Conservation (phyloP, 2,329 filamentous ascomycete species). For the Hypocreales sp. region DNA sequence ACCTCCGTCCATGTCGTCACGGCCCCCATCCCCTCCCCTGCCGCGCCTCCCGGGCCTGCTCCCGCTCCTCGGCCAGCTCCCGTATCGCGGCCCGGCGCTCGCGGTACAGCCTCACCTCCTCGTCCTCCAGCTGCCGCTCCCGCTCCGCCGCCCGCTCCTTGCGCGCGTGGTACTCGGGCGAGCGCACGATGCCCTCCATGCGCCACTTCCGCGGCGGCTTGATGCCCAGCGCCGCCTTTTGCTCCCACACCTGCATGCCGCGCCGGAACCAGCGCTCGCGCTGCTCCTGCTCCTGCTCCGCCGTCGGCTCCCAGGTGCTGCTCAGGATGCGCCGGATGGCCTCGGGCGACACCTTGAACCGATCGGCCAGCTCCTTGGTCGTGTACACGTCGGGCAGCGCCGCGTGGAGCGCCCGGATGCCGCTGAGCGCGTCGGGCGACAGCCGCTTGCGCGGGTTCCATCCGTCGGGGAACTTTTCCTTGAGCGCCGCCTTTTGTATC, state of each 20-base stretch:
- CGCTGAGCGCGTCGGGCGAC: conserved; percentile 83
- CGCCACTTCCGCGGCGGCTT: conserved; percentile 49
- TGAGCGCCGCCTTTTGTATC: conserved; percentile 57
- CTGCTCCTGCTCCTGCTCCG: conserved; percentile 40
- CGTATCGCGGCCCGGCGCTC: conserved; percentile 35
- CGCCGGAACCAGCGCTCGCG: conserved; percentile 46
- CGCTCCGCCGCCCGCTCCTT: conserved; percentile 11
- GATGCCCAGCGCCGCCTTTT: conserved; percentile 42
- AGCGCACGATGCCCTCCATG: conserved; percentile 31
- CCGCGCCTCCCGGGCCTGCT: no score
- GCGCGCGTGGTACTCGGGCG: conserved; percentile 24
- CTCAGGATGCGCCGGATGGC: conserved; percentile 75
- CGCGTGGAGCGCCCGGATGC: conserved; percentile 67
- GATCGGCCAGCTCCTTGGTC: conserved; percentile 53
- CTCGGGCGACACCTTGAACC: conserved; percentile 80
- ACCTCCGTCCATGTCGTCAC: no score
- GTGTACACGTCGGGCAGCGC: conserved; percentile 67
- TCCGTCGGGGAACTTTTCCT: conserved; percentile 62
- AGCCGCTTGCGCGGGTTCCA: conserved; percentile 78
- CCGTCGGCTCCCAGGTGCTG: conserved; percentile 54
- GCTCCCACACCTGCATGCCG: conserved; percentile 42
- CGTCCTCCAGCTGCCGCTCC: conserved; percentile 13
- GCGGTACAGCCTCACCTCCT: conserved; percentile 11
- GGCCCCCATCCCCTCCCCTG: no score
- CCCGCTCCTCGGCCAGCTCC: no score